These are phyloP conservation scores for Podila horticola DNA, from an alignment of 192 early-diverging fungal species.

Conservation along the genomic window DNA sequence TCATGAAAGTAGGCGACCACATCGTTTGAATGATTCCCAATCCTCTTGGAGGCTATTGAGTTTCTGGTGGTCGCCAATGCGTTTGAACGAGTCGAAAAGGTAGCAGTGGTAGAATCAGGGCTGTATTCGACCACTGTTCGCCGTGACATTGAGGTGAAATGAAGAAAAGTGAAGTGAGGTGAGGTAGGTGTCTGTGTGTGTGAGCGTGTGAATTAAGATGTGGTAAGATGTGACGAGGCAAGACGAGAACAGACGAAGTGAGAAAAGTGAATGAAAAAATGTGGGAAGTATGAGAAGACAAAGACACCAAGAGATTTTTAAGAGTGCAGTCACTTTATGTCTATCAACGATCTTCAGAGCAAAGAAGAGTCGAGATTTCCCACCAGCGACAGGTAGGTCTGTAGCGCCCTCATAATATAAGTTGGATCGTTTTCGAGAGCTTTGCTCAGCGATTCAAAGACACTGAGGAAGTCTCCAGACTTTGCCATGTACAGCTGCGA, in stretches of 20 bases:
- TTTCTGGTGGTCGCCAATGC: slow-evolving; percentile 31
- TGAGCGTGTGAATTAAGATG: too few species aligned
- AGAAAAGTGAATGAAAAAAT: too few species aligned
- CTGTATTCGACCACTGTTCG: slow-evolving; percentile 25
- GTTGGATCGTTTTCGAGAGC: slow-evolving; percentile 66
- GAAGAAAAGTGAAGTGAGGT: neutral
- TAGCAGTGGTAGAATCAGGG: slow-evolving; percentile 36
- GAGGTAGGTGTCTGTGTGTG: too few species aligned
- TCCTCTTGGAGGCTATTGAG: slow-evolving; percentile 23
- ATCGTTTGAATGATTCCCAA: slow-evolving; percentile 64
- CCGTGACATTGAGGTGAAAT: slow-evolving; percentile 20
- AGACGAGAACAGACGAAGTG: too few species aligned
- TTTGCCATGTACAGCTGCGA: slow-evolving; percentile 67
- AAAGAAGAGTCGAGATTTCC: too few species aligned
- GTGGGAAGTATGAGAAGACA: too few species aligned
- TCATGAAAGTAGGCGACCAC: slow-evolving; percentile 81
- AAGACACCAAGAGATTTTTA: too few species aligned
- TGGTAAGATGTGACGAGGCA: too few species aligned
- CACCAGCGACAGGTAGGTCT: slow-evolving; percentile 60
- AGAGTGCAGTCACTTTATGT: too few species aligned
- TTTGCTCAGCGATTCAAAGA: slow-evolving; percentile 66
- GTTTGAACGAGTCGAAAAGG: slow-evolving; percentile 45
- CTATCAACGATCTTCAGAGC: too few species aligned
- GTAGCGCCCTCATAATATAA: slow-evolving; percentile 69
- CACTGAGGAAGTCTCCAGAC: slow-evolving; percentile 61